Base-by-base conservation (phyloP, 176 grass and related monocot species). In the Eleusine indica region DNA sequence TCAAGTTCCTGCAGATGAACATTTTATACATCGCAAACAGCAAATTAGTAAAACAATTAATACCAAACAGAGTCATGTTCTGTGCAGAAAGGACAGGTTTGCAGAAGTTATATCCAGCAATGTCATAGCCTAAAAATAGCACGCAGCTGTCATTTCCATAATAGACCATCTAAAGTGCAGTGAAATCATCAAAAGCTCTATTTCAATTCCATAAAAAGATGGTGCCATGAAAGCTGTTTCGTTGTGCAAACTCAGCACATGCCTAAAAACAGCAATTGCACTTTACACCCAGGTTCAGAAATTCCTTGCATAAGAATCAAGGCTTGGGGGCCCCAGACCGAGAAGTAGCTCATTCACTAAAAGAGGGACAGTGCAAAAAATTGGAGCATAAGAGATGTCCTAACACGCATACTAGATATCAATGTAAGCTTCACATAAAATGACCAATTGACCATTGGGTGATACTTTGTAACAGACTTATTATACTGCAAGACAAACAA, bases 1-100 rank as follows among this genome's bases (percentile, higher is more conserved):
- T 93, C 91, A 83, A 93, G 88, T 87, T 96, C 94, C 94, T 96
- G 91, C 73, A 91, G 28, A 80, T 56, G 71, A 75, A 73, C 39
- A 86, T 66, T 52, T 46, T n/a, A 46, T 4, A 57, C 38, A 41
- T 74, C 51, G 80, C 0, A 6, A 70, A 37, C 19, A 30, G 11
- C 53, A 76, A 47, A 9, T 1, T 3, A 65, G 15, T 53, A 6
- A 10, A 32, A 85, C 35, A 16, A 40, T 49, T 46, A 68, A 68
- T 22, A 40, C 6, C 13, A 48, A 30, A 51, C 15, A 28, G 2
- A 73, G 4, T 48, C 11, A 22, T 38, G 11, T 64, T 9, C 0
- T 68, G 41, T 47, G 15, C 35, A 73, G 11, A n/a, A 13, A 2
- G 17, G 8, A 46, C 0, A 46, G 9, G 18, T 61, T 22, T 15